A percentile compares a stretch with the other conserved stretches of the same genome.
Evolutionary conservation across 495 filamentous ascomycete genomes (phyloP).

Genomic region (Penicillium turbatum): DNA sequence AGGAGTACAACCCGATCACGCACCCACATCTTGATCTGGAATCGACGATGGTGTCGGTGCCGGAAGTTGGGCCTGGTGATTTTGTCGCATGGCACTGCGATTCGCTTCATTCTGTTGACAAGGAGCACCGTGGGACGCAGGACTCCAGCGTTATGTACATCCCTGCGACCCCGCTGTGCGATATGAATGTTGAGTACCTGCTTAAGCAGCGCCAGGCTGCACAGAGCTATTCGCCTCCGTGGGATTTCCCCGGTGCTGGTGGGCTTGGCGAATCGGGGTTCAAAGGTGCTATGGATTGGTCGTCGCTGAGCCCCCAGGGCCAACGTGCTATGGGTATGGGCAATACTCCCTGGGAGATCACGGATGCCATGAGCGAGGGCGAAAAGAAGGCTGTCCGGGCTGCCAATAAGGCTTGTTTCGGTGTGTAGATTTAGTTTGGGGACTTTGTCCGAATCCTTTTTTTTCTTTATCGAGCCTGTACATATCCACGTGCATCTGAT

Average conservation of each 20-base stretch:
- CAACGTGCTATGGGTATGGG: constrained; percentile 58
- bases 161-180: constrained; percentile 75
- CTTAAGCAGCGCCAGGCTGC: constrained; percentile 59
- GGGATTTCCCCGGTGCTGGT: constrained; percentile 63
- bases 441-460: background rate
- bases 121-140: constrained; percentile 59
- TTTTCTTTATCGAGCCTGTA: background rate
- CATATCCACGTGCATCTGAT: background rate
- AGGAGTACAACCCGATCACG: constrained; percentile 66
- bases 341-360: constrained; percentile 44
- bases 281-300: constrained; percentile 39
- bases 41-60: constrained; percentile 73
- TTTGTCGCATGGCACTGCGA: constrained; percentile 94
- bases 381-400: constrained; percentile 52
- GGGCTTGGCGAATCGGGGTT: constrained; percentile 42
- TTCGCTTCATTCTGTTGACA: constrained; percentile 76
- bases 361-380: constrained; percentile 46
- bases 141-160: constrained; percentile 87
- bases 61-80: constrained; percentile 73
- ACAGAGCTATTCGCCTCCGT: constrained; percentile 38
- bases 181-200: constrained; percentile 67
- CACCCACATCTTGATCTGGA: constrained; percentile 76
- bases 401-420: constrained; percentile 55
- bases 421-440: constrained; percentile 5
- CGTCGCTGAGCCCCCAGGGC: constrained; percentile 40